Evolutionary conservation across 2,329 filamentous ascomycete species (phyloP).

Genomic region (Ilyonectria mors-panacis): DNA sequence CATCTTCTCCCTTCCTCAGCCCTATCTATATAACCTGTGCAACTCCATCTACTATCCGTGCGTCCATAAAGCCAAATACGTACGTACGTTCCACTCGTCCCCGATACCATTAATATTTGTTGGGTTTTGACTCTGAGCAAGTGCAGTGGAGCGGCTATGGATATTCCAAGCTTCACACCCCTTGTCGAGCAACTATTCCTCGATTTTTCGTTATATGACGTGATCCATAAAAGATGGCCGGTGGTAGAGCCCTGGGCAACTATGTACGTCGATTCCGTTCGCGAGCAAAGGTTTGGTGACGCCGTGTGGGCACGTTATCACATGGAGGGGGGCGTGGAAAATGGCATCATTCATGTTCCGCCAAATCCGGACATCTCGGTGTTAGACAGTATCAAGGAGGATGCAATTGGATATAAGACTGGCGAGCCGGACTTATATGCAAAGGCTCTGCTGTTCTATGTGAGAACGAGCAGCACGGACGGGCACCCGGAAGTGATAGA

Average conservation of each 20-base stretch:
- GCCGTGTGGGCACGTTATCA: not conserved
- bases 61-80: not conserved
- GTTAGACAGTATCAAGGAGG: not conserved
- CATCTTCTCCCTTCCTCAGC: not conserved
- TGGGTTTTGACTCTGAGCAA: not conserved
- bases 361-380: not conserved
- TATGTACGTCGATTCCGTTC: not conserved
- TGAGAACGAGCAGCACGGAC: not conserved
- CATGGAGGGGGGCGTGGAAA: not conserved
- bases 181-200: constrained; percentile 6
- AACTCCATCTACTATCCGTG: not conserved
- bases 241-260: constrained; percentile 3
- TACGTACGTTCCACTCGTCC: not conserved
- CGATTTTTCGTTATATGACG: not conserved
- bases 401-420: not conserved
- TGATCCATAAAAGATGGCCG: not conserved
- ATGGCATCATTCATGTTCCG: not conserved
- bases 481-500: constrained; percentile 5
- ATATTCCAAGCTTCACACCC: not conserved
- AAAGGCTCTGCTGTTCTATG: not conserved
- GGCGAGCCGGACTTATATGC: not conserved
- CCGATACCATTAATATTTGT: not conserved
- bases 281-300: not conserved
- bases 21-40: not conserved
- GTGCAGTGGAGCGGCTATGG: not conserved